Conservation (phyloP, 352 stramenopile genomes). For the Peronospora belbahrii region DNA sequence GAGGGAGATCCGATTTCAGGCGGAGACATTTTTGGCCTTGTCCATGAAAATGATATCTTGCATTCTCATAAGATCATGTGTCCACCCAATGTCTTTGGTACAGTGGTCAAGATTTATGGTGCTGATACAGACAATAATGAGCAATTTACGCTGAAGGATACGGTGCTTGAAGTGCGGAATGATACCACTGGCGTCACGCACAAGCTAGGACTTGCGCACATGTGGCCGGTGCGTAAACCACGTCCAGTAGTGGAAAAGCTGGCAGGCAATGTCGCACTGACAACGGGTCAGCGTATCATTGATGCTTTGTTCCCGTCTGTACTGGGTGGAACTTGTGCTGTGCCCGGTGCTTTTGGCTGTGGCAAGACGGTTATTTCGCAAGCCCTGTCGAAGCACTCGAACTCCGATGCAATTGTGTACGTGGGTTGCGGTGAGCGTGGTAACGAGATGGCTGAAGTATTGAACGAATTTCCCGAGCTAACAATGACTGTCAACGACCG, state of each 20-base stretch:
- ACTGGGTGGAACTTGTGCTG: conserved; percentile 96
- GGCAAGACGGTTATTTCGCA: conserved; percentile 99
- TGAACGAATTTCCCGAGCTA: conserved; percentile 99
- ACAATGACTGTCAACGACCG: conserved; percentile 98
- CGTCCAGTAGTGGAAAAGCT: conserved; percentile 98
- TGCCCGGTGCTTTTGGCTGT: conserved; percentile 98
- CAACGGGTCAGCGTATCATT: conserved; percentile 98
- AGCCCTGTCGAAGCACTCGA: conserved; percentile 99
- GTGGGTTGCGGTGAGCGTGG: conserved; percentile 98
- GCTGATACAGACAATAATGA: conserved; percentile 94
- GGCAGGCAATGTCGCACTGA: conserved; percentile 94
- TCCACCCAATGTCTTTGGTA: conserved; percentile 97
- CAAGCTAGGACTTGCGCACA: conserved; percentile 95
- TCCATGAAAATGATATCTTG: conserved; percentile 99
- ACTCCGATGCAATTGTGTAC: conserved; percentile 98
- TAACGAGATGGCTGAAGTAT: conserved; percentile 99
- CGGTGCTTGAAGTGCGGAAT: conserved; percentile 97
- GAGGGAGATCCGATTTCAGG: conserved; percentile 94
- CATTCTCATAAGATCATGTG: conserved; percentile 99
- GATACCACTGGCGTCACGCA: conserved; percentile 93
- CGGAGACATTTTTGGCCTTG: conserved; percentile 96
- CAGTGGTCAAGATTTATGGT: conserved; percentile 98
- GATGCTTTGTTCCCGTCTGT: conserved; percentile 99
- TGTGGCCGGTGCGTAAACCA: conserved; percentile 96
- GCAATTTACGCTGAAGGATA: conserved; percentile 94